Evolutionary conservation across 75 land plant genomes (phyloP).

Genomic region (Cunninghamia lanceolata): DNA sequence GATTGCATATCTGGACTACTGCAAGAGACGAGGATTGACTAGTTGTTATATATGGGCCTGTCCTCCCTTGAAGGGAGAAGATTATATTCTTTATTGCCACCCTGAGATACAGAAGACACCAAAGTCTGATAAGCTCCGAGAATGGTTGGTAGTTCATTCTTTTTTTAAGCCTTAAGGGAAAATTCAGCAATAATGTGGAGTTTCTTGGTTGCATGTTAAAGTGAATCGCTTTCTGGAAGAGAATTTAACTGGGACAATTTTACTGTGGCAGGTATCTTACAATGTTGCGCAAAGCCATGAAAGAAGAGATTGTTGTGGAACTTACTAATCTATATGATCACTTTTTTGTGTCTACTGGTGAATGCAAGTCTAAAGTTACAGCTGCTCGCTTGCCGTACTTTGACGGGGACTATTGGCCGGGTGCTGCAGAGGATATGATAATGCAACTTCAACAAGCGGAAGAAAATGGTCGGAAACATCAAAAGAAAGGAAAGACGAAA

Average conservation of each 20-base stretch:
- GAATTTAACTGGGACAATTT: not conserved
- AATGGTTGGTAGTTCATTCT: conserved; percentile 56
- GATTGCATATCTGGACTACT: conserved; percentile 98
- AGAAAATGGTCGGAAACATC: conserved; percentile 72
- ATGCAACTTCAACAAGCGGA: conserved; percentile 72
- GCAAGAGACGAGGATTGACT: conserved; percentile 87
- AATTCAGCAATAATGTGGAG: not conserved
- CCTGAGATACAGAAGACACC: conserved; percentile 99
- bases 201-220: not conserved
- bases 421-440: conserved; percentile 97
- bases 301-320: conserved; percentile 82
- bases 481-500: conserved; percentile 75
- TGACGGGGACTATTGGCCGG: conserved; percentile 99
- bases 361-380: conserved; percentile 90
- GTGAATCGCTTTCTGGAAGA: not conserved
- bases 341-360: conserved; percentile 75
- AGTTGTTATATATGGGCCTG: conserved; percentile 99
- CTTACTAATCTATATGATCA: conserved; percentile 88
- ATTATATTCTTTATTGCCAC: conserved; percentile 96
- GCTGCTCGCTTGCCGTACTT: conserved; percentile 95
- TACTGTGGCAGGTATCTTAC: conserved; percentile 64
- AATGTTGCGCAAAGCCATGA: conserved; percentile 81
- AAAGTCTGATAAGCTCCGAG: conserved; percentile 93
- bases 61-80: conserved; percentile 97
- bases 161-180: not conserved